phyloP scores from a whole-genome alignment of 2,329 filamentous ascomycete genomes.

The Epichloe glyceriae region DNA sequence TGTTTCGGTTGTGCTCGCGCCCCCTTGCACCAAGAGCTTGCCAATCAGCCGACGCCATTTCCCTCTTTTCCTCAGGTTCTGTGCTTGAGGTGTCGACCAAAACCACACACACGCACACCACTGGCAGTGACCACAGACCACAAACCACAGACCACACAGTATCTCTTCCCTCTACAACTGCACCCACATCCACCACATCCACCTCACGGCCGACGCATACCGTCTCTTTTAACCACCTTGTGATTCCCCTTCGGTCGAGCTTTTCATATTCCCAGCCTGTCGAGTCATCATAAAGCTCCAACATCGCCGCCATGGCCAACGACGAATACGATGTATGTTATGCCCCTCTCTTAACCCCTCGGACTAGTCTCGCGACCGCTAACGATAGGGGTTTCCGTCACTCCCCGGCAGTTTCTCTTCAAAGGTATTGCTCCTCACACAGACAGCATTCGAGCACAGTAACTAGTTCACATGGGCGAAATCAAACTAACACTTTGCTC shows the following conservation, averaged over 20 bases:
- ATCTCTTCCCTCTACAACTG: slow-evolving; percentile 5
- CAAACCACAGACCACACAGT: not conserved
- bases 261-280: not conserved
- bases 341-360: slow-evolving; percentile 9
- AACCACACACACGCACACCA: not conserved
- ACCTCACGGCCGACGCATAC: slow-evolving; percentile 1
- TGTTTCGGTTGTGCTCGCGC: not conserved
- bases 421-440: slow-evolving; percentile 54
- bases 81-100: not conserved
- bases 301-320: slow-evolving; percentile 71
- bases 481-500: slow-evolving; percentile 17
- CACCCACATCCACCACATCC: slow-evolving; percentile 3
- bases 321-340: slow-evolving; percentile 96
- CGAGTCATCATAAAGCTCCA: not conserved
- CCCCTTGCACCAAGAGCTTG: not conserved
- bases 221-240: not conserved
- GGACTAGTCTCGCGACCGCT: slow-evolving; percentile 14
- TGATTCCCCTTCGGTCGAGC: not conserved
- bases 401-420: slow-evolving; percentile 72
- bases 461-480: slow-evolving; percentile 5
- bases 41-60: slow-evolving; percentile 1
- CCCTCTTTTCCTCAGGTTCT: not conserved
- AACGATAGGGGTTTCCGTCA: slow-evolving; percentile 16
- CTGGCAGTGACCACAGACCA: not conserved
- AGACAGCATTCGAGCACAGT: slow-evolving; percentile 7